Base-by-base conservation (phyloP, 805 yeast species). In the Wickerhamomyces sydowiorum region DNA sequence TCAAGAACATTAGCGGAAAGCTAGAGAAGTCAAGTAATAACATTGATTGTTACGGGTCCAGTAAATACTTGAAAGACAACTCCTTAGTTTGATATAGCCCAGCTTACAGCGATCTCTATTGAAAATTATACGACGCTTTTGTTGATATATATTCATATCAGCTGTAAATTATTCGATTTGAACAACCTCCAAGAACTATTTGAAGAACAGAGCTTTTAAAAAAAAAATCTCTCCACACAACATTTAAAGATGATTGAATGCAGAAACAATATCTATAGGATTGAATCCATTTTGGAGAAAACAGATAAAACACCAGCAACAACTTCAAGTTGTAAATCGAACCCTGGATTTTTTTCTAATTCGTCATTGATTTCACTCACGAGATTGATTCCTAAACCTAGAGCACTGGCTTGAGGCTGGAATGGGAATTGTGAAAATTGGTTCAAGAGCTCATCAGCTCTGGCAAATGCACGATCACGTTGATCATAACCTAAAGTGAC, bases 291-390 rank as follows among this genome's bases (percentile, higher is more conserved):
- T 64, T 89, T 82, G 14, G 96, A 78, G 62, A 90, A 91, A 7
- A 91, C 95, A 54, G 82, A 78, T 45, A 90, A 69, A 5, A 93
- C 96, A 37, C 96, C 98, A 21, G 98, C 96, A 43, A 93, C 73
- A 39, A 90, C 82, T 66, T 93, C 99, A 49, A 91, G 62, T 54
- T 78, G 85, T 51, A 88, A 71, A 39, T 83, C 93, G 35, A 52
- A 51, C 3, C 61, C 65, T 24, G 67, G 61, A 37, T 58, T 59
- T 14, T 55, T 52, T 39, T 56, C 66, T 24, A 78, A 60, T 55
- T 78, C 83, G 46, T 73, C 63, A 37, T 61, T 52, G 9, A 67
- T 57, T 37, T 64, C 66, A 37, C 57, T 51, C 40, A 77, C 73
- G 57, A 90, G 67, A 61, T 88, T 88, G 46, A 78, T 69, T 14